Evolutionary conservation across 2,329 filamentous ascomycete genomes (phyloP), one percentile per base, ranked within the genome.

Genomic region (Xylaria sp.): DNA sequence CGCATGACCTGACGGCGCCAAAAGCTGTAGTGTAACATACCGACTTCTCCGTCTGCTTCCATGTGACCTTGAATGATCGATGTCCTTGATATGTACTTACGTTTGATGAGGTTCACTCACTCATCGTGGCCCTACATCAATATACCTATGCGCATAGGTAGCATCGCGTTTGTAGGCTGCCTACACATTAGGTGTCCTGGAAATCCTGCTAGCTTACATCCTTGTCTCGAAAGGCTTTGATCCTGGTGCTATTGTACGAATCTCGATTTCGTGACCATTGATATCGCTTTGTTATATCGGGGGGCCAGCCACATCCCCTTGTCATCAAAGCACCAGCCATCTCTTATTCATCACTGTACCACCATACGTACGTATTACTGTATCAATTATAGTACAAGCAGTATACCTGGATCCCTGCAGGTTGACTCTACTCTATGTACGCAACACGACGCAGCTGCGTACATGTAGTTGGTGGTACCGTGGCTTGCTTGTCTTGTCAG

Each of bases 1-100:
- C 50, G 54, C 57, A 57, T 56, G 37, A 20, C 24, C 44, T 29
- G 45, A 39, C 40, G 41, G 53, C 50, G 50, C 50, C 47, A 59
- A n/a, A 48, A 50, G 38, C 40, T 44, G 40, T 17, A 37, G 7
- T 48, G 24, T 21, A 50, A 24, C 6, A 16, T 40, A 37, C 45
- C 22, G 16, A 34, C 46, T 22, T 22, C 38, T 29, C 29, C 29
- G 34, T 26, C 51, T 41, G 21, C 44, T 38, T 38, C 42, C 42
- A 47, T 43, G 56, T 44, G 42, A 52, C 54, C 41, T 29, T 16
- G 26, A 50, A 48, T 53, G 56, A 44, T 56, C n/a, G n/a, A n/a
- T n/a, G n/a, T n/a, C n/a, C n/a, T n/a, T n/a, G n/a, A n/a, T n/a
- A n/a, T n/a, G n/a, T n/a, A n/a, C n/a, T n/a, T n/a, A n/a, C n/a